Evolutionary conservation across 1,284 basidiomycete species (phyloP).

Genomic region (Apiotrichum akiyoshidainum): DNA sequence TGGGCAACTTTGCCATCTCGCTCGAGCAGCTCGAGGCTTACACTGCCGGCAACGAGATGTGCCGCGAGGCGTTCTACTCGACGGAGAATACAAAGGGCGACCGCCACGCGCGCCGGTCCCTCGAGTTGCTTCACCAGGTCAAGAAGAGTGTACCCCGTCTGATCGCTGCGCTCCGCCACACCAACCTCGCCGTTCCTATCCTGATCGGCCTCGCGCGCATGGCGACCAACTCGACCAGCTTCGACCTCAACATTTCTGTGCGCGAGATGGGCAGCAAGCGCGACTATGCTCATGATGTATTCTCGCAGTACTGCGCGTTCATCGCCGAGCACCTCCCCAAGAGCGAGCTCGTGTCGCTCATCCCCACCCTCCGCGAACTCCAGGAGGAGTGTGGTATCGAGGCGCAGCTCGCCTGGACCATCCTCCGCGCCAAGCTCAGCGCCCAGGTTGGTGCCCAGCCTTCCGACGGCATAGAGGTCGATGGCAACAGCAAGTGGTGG

Average conservation of each 20-base stretch:
- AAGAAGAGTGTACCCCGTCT: slow-evolving; percentile 57
- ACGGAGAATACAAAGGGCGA: slow-evolving; percentile 46
- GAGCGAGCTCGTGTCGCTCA: slow-evolving; percentile 48
- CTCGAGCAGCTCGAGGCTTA: slow-evolving; percentile 84
- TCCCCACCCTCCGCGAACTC: slow-evolving; percentile 68
- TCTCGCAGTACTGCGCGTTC: slow-evolving; percentile 57
- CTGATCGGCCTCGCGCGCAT: slow-evolving; percentile 85
- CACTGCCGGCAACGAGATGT: slow-evolving; percentile 81
- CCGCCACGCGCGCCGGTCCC: slow-evolving; percentile 7
- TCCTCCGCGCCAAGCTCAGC: slow-evolving; percentile 74
- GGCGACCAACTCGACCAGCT: slow-evolving; percentile 51
- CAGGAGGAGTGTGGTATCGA: slow-evolving; percentile 71
- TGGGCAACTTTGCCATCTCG: slow-evolving; percentile 70
- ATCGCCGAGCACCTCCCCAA: slow-evolving; percentile 48
- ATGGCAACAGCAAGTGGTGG: slow-evolving; percentile 28
- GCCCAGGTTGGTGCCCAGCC: slow-evolving; percentile 47
- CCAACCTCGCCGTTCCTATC: slow-evolving; percentile 70
- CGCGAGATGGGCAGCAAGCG: slow-evolving; percentile 67
- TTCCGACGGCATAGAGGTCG: slow-evolving; percentile 15
- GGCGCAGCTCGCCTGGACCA: slow-evolving; percentile 83
- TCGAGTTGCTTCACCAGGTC: slow-evolving; percentile 23
- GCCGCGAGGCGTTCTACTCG: slow-evolving; percentile 67
- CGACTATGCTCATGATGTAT: slow-evolving; percentile 63
- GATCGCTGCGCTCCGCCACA: slow-evolving; percentile 66
- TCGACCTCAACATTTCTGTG: slow-evolving; percentile 30